These are phyloP conservation scores for Talaromyces verruculosus DNA, from an alignment of 2,329 filamentous ascomycete genomes.

Conservation along the genomic window DNA sequence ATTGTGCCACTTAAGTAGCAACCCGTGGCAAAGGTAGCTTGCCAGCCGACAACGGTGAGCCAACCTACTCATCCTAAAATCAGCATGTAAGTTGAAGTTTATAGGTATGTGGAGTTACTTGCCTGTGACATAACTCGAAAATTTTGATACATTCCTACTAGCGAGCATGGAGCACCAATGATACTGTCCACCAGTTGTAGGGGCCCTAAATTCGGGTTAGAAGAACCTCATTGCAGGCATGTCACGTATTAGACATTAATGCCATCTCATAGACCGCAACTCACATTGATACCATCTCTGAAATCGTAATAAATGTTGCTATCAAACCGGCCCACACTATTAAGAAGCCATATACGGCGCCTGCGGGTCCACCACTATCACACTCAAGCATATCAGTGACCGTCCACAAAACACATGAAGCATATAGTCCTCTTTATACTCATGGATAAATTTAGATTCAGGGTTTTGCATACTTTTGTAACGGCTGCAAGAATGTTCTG, in stretches of 20 bases:
- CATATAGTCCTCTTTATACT: neutral
- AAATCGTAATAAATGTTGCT: conserved; percentile 15
- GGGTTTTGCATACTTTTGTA: conserved; percentile 11
- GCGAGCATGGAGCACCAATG: conserved; percentile 22
- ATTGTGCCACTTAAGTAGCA: conserved; percentile 36
- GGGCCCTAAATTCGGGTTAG: conserved; percentile 11
- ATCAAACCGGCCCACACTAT: conserved; percentile 17
- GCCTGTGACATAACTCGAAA: conserved; percentile 21
- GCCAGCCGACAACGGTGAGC: conserved; percentile 31
- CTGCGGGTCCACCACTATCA: conserved; percentile 17
- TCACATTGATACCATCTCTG: conserved; percentile 19
- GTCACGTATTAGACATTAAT: neutral
- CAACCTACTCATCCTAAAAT: conserved; percentile 12
- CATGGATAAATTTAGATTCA: neutral
- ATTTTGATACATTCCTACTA: conserved; percentile 6
- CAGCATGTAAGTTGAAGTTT: neutral
- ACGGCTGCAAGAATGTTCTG: conserved; percentile 15
- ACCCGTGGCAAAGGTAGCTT: conserved; percentile 30
- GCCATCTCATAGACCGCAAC: neutral
- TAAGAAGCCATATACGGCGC: conserved; percentile 16
- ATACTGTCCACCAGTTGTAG: conserved; percentile 19
- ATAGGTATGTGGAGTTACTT: neutral
- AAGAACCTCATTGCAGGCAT: neutral
- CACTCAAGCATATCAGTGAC: neutral
- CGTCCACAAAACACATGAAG: neutral